Conservation (phyloP, 805 yeast genomes). For the Myxozyma lipomycoides region DNA sequence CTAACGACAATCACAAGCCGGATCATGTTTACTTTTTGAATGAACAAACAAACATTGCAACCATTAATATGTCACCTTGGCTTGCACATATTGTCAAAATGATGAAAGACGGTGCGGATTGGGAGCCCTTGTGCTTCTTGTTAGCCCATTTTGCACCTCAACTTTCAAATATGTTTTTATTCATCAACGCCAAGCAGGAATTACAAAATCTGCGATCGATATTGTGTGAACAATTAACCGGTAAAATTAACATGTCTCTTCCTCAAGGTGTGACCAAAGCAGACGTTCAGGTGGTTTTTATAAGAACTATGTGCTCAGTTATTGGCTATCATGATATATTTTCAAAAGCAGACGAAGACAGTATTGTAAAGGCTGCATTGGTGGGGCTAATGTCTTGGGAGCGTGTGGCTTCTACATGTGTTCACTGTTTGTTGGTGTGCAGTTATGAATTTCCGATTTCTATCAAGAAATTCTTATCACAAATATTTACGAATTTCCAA, state of each 20-base stretch:
- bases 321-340: slow-evolving; percentile 55
- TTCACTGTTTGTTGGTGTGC: slow-evolving; percentile 70
- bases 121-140: slow-evolving; percentile 68
- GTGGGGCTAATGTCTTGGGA: slow-evolving; percentile 71
- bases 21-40: slow-evolving; percentile 5
- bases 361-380: slow-evolving; percentile 55
- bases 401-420: slow-evolving; percentile 69
- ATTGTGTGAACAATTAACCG: slow-evolving; percentile 57
- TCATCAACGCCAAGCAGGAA: slow-evolving; percentile 43
- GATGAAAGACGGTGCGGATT: slow-evolving; percentile 52
- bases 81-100: slow-evolving; percentile 48
- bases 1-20: not conserved
- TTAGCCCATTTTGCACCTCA: slow-evolving; percentile 71
- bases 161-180: slow-evolving; percentile 54
- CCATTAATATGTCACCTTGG: slow-evolving; percentile 41
- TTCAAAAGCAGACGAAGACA: slow-evolving; percentile 58
- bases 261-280: slow-evolving; percentile 50
- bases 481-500: slow-evolving; percentile 69
- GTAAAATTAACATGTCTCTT: slow-evolving; percentile 46
- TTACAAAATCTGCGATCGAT: slow-evolving; percentile 44
- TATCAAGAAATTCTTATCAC: slow-evolving; percentile 53
- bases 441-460: slow-evolving; percentile 78
- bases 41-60: slow-evolving; percentile 8
- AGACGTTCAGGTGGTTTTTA: slow-evolving; percentile 62
- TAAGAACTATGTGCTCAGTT: slow-evolving; percentile 53